phyloP scores from a whole-genome alignment of 2,329 filamentous ascomycete species.

The Aureobasidium sp. region DNA sequence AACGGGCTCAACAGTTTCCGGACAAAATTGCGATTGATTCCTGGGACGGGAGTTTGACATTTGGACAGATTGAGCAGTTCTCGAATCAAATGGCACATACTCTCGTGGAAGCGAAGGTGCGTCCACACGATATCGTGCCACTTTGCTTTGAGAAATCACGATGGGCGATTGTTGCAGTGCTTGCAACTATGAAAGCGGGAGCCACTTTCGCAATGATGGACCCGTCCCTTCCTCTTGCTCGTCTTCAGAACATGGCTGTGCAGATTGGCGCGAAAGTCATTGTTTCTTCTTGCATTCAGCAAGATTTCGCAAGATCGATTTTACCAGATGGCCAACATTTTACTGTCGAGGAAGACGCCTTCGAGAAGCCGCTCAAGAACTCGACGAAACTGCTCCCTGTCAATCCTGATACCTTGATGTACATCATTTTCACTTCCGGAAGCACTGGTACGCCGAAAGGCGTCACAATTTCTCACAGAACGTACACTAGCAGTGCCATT shows the following conservation, averaged over 20 bases:
- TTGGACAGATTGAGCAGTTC: slow-evolving; percentile 23
- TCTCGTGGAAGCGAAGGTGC: slow-evolving; percentile 15
- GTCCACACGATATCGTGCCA: slow-evolving; percentile 20
- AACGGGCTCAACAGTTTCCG: slow-evolving; percentile 19
- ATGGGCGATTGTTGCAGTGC: slow-evolving; percentile 25
- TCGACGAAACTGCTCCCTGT: neutral
- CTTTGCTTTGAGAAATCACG: slow-evolving; percentile 25
- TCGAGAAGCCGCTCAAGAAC: neutral
- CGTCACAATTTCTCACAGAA: slow-evolving; percentile 35
- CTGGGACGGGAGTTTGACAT: slow-evolving; percentile 26
- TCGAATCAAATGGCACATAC: slow-evolving; percentile 20
- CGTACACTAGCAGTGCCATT: slow-evolving; percentile 49
- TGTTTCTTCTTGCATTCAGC: slow-evolving; percentile 17
- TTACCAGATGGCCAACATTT: slow-evolving; percentile 17
- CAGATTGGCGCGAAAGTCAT: slow-evolving; percentile 16
- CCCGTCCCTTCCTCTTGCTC: slow-evolving; percentile 22
- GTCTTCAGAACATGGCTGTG: slow-evolving; percentile 20
- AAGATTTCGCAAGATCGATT: slow-evolving; percentile 19
- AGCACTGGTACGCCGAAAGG: slow-evolving; percentile 26
- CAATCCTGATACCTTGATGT: slow-evolving; percentile 20
- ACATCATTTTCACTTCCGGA: slow-evolving; percentile 28
- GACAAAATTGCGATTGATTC: slow-evolving; percentile 24
- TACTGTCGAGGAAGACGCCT: slow-evolving; percentile 16
- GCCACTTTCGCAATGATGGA: slow-evolving; percentile 26
- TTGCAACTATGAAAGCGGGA: slow-evolving; percentile 28